Evolutionary conservation across 352 stramenopile genomes (phyloP).

Genomic region (Phytophthora palmivora): DNA sequence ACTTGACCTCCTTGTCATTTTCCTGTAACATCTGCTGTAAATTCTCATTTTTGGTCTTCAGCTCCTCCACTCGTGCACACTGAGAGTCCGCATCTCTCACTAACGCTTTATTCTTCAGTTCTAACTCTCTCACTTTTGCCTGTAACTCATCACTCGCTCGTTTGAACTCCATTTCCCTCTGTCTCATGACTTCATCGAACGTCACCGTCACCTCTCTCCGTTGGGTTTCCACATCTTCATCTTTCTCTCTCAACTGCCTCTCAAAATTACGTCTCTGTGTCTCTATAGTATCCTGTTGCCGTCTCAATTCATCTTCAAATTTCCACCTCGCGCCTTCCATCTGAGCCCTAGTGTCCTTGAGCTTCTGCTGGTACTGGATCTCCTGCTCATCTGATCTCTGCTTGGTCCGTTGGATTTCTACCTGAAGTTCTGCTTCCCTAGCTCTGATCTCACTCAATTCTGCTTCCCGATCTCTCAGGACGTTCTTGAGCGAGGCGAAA

Average conservation of each 20-base stretch:
- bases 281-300: slow-evolving; percentile 71
- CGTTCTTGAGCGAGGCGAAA: slow-evolving; percentile 78
- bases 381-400: slow-evolving; percentile 57
- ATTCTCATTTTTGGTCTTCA: slow-evolving; percentile 75
- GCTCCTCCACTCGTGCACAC: slow-evolving; percentile 53
- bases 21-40: slow-evolving; percentile 64
- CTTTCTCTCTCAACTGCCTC: slow-evolving; percentile 68
- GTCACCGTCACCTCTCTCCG: slow-evolving; percentile 75
- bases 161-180: slow-evolving; percentile 72
- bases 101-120: slow-evolving; percentile 63
- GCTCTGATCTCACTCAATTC: slow-evolving; percentile 75
- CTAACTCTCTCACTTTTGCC: slow-evolving; percentile 55
- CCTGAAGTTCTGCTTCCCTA: slow-evolving; percentile 58
- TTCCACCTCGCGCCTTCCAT: slow-evolving; percentile 78
- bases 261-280: slow-evolving; percentile 56
- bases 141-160: slow-evolving; percentile 49
- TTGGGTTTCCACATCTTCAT: slow-evolving; percentile 81
- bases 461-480: slow-evolving; percentile 75
- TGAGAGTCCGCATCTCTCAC: slow-evolving; percentile 51
- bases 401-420: slow-evolving; percentile 57
- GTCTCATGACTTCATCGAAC: slow-evolving; percentile 81
- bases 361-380: slow-evolving; percentile 66
- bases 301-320: slow-evolving; percentile 78
- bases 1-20: slow-evolving; percentile 73
- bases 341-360: slow-evolving; percentile 75